Base-by-base conservation (phyloP, 441 rosid species). In the California macrophylla region DNA sequence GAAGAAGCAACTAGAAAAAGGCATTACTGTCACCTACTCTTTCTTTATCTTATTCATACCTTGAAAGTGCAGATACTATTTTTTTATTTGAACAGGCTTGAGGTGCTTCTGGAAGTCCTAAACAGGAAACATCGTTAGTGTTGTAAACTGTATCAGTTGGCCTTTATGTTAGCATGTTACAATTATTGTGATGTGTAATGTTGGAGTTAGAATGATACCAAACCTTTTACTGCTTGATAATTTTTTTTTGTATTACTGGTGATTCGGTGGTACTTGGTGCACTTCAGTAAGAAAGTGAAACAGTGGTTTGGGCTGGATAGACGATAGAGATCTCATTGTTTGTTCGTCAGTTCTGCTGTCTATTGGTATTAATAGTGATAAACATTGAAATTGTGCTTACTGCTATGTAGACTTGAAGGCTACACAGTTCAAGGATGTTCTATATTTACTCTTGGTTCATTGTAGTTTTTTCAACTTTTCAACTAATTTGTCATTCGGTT, bases 1-100 rank as follows among this genome's bases (percentile, higher is more conserved):
- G 23, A 68, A 76, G 58, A 85, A 82, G 72, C 86, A 87, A 69
- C 87, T 84, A 71, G 80, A 60, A 73, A 78, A 73, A 88, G 96
- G 98, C 91, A 80, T 72, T 18, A 16, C 36, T 28, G 47, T 66
- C 23, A 23, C 60, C 29, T 56, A 21, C 10, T 69, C 25, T 56
- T 3, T 54, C 3, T 23, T 58, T 58, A 10, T 6, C 23, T 58
- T 58, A n/a, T 58, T 58, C 26, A 24, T 58, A 25, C 64, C 28
- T 9, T 58, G 7, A 23, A 58, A 58, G 30, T 58, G 60, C 64
- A 5, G 30, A 58, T 24, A 58, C 10, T 58, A 7, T 5, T 58
- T 23, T 45, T 58, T 23, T 58, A 23, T 58, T 58, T 23, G n/a
- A 25, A 58, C 15, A 10, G 24, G 15, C 29, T 23, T 58, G 29